Percentiles rank a stretch among this genome's conserved stretches.
Conservation (phyloP, 331 rosid species). For the Quercus lobata region DNA sequence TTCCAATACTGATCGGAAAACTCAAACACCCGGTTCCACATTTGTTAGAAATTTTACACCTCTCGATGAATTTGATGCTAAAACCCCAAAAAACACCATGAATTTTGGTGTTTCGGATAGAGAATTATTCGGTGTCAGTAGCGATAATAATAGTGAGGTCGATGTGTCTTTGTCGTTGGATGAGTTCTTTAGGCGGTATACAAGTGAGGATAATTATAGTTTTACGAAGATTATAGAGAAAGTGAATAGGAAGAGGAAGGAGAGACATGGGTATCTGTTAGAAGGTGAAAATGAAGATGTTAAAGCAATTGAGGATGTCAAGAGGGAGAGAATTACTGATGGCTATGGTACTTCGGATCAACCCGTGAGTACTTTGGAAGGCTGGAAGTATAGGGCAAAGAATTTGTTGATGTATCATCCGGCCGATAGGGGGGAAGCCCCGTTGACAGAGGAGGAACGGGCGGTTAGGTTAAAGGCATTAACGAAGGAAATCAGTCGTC, state of each 20-base stretch:
- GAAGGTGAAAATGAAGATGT: slow-evolving; percentile 63
- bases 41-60: slow-evolving; percentile 73
- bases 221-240: slow-evolving; percentile 78
- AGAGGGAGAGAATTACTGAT: slow-evolving; percentile 87
- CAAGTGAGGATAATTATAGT: slow-evolving; percentile 88
- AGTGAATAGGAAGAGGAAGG: slow-evolving; percentile 97
- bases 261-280: slow-evolving; percentile 59
- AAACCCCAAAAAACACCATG: slow-evolving; percentile 45
- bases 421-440: slow-evolving; percentile 81
- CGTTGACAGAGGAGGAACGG: slow-evolving; percentile 76
- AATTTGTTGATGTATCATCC: slow-evolving; percentile 96
- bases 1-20: slow-evolving; percentile 43
- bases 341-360: slow-evolving; percentile 93
- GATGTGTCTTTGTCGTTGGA: slow-evolving; percentile 62
- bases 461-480: slow-evolving; percentile 63
- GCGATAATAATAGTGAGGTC: slow-evolving; percentile 27
- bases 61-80: slow-evolving; percentile 62
- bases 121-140: slow-evolving; percentile 15
- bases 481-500: slow-evolving; percentile 68
- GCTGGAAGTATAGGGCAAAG: slow-evolving; percentile 81
- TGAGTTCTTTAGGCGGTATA: slow-evolving; percentile 71
- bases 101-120: slow-evolving; percentile 4
- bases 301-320: slow-evolving; percentile 60
- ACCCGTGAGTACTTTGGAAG: slow-evolving; percentile 82
- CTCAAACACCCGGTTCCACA: slow-evolving; percentile 88